Evolutionary conservation across 2,329 filamentous ascomycete species (phyloP).

Genomic region (Cladosporium oxysporum): DNA sequence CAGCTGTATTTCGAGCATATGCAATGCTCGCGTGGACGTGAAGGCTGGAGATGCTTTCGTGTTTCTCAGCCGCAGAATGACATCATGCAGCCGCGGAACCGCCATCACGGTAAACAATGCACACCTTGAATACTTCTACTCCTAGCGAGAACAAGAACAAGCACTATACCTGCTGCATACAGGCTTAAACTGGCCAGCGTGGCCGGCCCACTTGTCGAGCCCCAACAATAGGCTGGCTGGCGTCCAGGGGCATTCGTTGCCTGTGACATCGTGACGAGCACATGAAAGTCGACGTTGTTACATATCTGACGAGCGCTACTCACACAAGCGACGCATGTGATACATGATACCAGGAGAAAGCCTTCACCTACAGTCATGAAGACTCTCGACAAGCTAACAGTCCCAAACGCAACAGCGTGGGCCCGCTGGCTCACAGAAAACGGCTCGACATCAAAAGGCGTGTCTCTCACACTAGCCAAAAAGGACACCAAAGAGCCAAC

Average conservation of each 20-base stretch:
- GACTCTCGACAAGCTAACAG: slow-evolving; percentile 18
- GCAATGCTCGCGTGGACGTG: neutral
- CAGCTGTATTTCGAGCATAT: neutral
- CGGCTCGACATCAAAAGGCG: slow-evolving; percentile 20
- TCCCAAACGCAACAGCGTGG: slow-evolving; percentile 25
- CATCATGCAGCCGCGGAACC: neutral
- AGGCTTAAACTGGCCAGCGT: neutral
- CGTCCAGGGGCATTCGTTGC: neutral
- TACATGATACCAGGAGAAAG: neutral
- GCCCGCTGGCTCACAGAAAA: slow-evolving; percentile 25
- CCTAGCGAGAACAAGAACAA: neutral
- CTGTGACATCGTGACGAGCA: neutral
- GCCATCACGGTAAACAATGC: neutral
- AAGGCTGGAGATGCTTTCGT: neutral
- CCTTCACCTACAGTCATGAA: neutral
- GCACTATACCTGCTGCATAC: neutral
- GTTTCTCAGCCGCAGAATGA: neutral
- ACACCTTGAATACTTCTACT: neutral
- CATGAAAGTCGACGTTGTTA: neutral
- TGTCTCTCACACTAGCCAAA: slow-evolving; percentile 30
- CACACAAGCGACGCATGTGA: too few species aligned
- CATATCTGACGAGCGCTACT: neutral
- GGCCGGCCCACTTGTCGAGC: neutral
- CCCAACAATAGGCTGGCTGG: neutral
- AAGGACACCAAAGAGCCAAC: slow-evolving; percentile 25